Evolutionary conservation across 1,284 basidiomycete species (phyloP), one percentile per base, ranked within the genome.

Genomic region (Wallemia mellicola): DNA sequence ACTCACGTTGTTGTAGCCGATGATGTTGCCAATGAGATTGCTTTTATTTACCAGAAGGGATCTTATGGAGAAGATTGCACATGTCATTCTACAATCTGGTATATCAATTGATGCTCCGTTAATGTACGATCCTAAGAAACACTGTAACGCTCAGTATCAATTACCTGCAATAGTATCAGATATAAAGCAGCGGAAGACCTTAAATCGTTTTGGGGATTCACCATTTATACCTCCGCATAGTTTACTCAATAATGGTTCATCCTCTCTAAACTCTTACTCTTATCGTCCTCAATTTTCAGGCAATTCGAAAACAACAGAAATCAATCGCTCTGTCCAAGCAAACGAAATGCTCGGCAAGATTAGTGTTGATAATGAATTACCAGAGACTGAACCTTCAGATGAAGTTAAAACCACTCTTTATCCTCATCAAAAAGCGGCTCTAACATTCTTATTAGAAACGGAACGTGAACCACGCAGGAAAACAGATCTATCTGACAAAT

Each of bases 341-440:
- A 48, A 59, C 24, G 24, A 58, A 28, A 62, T 58, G 59, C 61
- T 65, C 59, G 65, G 61, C 68, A 60, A 64, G 56, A 61, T 24
- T 1, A 65, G 24, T 63, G 61, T 66, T 88, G 85, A 75, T n/a
- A n/a, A n/a, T 56, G 38, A 48, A 22, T n/a, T 48, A 7, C 38
- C 38, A 17, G 38, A 48, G 22, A 48, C 38, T 48, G 9, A 11
- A 7, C 14, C 38, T 15, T 48, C 38, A 48, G 71, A 77, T n/a
- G 80, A 87, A 66, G 79, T 98, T 62, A 81, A 80, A 30, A 94
- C 94, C n/a, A 76, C 72, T 55, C 74, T 99, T 7, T 96, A 96
- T 70, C 85, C 89, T 19, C 94, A 99, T 73, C 94, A 99, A 73
- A 92, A 92, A 72, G 92, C 94, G 70, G 94, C 91, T 24, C 75